Evolutionary conservation across 805 yeast genomes (phyloP), one percentile per base, ranked within the genome.

Genomic region (Clavispora phyllophila): DNA sequence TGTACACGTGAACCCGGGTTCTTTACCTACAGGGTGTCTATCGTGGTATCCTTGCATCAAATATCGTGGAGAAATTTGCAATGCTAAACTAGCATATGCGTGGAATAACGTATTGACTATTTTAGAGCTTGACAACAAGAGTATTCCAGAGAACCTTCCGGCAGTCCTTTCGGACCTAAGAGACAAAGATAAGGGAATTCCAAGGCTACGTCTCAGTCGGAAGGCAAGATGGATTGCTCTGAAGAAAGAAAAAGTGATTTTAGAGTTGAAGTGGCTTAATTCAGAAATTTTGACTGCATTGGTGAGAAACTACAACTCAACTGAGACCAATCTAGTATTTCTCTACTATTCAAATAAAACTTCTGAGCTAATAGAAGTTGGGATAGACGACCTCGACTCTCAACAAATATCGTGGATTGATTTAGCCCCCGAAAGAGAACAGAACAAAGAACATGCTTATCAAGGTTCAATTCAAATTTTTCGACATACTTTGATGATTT

Each of bases 61-160:
- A 17, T 17, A 29, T 29, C 33, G 33, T 9, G 33, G 33, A 4
- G 12, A 28, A 23, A 36, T 26, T 8, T 17, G 42, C 33, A 56
- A 51, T 51, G 54, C 87, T 0, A 62, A 72, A 45, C 58, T 87
- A 33, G 90, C 85, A 0, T 85, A 81, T 49, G 70, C 85, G 29
- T 84, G 88, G 84, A 68, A 78, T n/a, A 79, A 81, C 45, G 66
- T 70, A 7, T 52, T 86, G 41, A 78, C 81, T 0, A 54, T 87
- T 1, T 49, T 82, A 8, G 83, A 81, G 42, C 59, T 82, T 2
- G 60, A 57, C 15, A 58, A 67, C 41, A 67, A 66, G 10, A 56
- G 61, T 6, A 58, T 66, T 12, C 68, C 72, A 0, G 15, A 43
- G 0, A 63, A 66, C 48, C 49, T 65, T n/a, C 22, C 44, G 12